phyloP scores from a whole-genome alignment of 306 rosid species.

The Lathyrus aphaca region DNA sequence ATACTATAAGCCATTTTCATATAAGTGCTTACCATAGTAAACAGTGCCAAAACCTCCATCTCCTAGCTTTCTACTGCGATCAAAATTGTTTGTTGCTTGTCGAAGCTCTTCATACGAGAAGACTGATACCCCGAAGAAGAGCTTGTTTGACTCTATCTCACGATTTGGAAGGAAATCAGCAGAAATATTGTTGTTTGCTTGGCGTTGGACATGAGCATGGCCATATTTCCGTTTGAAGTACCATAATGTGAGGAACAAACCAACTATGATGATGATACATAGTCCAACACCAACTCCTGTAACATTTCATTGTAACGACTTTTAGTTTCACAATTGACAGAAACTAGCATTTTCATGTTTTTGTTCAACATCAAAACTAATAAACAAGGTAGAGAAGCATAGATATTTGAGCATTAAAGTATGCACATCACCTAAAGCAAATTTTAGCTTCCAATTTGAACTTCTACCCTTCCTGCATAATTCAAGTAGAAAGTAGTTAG shows the following conservation, averaged over 20 bases:
- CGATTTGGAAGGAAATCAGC: conserved; percentile 20
- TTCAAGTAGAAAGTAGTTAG: not conserved
- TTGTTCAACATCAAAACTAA: not conserved
- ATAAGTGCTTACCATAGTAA: conserved; percentile 52
- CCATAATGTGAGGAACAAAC: conserved; percentile 17
- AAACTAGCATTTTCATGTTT: not conserved
- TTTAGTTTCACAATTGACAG: conserved; percentile 7
- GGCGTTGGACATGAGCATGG: not conserved
- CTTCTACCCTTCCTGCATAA: not conserved
- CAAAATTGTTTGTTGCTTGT: conserved; percentile 61
- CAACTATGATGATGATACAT: conserved; percentile 13
- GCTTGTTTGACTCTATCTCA: conserved; percentile 41
- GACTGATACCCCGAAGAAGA: conserved; percentile 51
- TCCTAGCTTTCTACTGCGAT: conserved; percentile 54
- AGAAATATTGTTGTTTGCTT: not conserved
- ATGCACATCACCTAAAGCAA: conserved; percentile 29
- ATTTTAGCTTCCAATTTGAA: not conserved
- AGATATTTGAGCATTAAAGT: not conserved
- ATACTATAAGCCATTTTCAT: not conserved
- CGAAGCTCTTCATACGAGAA: conserved; percentile 62
- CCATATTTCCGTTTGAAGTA: conserved; percentile 17
- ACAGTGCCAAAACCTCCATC: conserved; percentile 75
- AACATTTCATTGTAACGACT: not conserved
- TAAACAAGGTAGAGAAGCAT: not conserved
- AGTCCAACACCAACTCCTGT: conserved; percentile 35